phyloP scores from a whole-genome alignment of 2,329 filamentous ascomycete genomes.

The Leptographium wingfieldii region DNA sequence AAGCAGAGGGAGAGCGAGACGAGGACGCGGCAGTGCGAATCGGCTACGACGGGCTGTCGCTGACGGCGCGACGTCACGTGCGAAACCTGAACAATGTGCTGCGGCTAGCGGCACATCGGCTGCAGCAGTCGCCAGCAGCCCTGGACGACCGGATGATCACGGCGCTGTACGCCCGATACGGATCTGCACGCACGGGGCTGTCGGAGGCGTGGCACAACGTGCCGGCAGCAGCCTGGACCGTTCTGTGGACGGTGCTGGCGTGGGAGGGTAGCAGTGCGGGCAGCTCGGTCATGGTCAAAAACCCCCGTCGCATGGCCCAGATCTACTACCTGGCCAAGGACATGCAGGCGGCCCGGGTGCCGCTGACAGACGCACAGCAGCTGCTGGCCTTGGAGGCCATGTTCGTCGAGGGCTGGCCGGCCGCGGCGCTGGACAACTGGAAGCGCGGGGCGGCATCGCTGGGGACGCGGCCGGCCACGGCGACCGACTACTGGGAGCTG shows the following conservation, averaged over 20 bases:
- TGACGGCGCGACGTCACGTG: conserved; percentile 12
- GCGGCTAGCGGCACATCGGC: conserved; percentile 19
- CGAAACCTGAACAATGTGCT: conserved; percentile 19
- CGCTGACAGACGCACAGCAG: conserved; percentile 44
- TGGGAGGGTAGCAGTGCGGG: conserved; percentile 32
- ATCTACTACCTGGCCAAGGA: conserved; percentile 52
- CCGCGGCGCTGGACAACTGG: conserved; percentile 51
- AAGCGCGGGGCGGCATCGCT: conserved; percentile 42
- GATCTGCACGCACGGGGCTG: conserved; percentile 30
- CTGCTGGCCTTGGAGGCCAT: conserved; percentile 57
- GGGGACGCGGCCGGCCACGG: conserved; percentile 33
- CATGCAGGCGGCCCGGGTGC: conserved; percentile 45
- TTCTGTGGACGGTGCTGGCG: conserved; percentile 52
- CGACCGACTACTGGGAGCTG: conserved; percentile 47
- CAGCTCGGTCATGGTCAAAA: conserved; percentile 11
- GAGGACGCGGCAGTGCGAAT: conserved; percentile 3
- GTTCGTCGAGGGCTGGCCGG: conserved; percentile 47
- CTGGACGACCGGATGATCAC: conserved; percentile 16
- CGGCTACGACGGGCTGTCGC: conserved; percentile 13
- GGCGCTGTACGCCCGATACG: conserved; percentile 37
- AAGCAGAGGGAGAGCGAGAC: not conserved
- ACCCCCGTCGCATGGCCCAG: conserved; percentile 46
- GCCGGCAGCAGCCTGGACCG: conserved; percentile 47
- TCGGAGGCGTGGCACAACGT: conserved; percentile 38
- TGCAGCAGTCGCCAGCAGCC: conserved; percentile 15